A percentile compares a stretch with the other conserved stretches of the same genome.
Evolutionary conservation across 371 early-diverging fungal species (phyloP).

Genomic region (Coemansia sp.): DNA sequence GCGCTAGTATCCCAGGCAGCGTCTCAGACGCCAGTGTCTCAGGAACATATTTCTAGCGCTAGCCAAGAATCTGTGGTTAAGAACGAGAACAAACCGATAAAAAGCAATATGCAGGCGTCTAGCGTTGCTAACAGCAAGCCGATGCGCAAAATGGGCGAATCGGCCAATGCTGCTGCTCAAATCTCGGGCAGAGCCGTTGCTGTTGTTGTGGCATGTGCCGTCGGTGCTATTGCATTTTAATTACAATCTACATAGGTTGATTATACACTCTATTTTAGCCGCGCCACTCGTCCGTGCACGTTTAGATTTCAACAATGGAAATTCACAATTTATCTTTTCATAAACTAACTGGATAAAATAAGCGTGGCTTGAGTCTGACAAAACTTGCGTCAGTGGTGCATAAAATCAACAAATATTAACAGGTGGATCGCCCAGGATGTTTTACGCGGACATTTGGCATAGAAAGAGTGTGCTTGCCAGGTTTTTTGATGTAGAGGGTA

Average conservation of each 20-base stretch:
- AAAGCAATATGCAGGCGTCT: not conserved
- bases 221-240: constrained; percentile 1
- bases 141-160: constrained; percentile 5
- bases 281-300: too few relatives aligned
- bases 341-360: not conserved
- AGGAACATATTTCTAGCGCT: not conserved
- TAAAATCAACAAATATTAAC: not conserved
- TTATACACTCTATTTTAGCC: not conserved
- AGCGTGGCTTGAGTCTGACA: not conserved
- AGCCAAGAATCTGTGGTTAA: not conserved
- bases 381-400: not conserved
- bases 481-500: too few relatives aligned
- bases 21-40: not conserved
- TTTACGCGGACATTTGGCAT: not conserved
- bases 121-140: constrained; percentile 4
- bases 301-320: too few relatives aligned
- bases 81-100: constrained; percentile 11
- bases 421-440: not conserved
- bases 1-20: not conserved
- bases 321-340: not conserved
- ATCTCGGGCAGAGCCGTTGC: not conserved
- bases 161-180: constrained; percentile 5
- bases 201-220: constrained; percentile 3
- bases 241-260: not conserved
- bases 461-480: not conserved